Evolutionary conservation across 768 basidiomycete genomes (phyloP).

Genomic region (Sporobolomyces phaffii): DNA sequence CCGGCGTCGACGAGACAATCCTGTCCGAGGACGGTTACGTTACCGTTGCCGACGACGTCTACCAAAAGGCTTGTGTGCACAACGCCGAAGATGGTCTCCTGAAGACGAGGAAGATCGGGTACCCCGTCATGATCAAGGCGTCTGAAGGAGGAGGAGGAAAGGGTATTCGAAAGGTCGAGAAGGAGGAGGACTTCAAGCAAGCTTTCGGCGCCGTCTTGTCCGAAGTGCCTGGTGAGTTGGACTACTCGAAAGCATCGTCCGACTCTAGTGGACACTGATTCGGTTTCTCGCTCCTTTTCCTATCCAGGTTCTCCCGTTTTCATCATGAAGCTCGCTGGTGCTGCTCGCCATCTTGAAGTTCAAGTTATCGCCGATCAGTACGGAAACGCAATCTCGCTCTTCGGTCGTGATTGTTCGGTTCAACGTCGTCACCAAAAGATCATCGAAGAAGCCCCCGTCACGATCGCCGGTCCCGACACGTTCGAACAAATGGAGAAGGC

Average conservation of each 20-base stretch:
- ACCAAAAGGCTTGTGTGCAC: constrained; percentile 78
- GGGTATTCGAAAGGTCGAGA: constrained; percentile 92
- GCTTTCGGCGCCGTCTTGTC: constrained; percentile 87
- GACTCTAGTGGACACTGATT: no score
- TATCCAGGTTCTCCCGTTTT: constrained; percentile 96
- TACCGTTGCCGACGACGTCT: constrained; percentile 85
- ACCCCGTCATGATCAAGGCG: constrained; percentile 99
- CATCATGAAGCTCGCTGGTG: constrained; percentile 98
- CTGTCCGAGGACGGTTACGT: constrained; percentile 83
- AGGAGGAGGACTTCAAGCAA: constrained; percentile 80
- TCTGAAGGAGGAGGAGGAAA: constrained; percentile 99
- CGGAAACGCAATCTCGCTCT: constrained; percentile 96
- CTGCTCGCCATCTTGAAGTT: constrained; percentile 94
- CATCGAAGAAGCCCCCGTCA: constrained; percentile 98
- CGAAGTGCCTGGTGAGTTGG: constrained; percentile 86
- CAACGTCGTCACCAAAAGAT: constrained; percentile 99
- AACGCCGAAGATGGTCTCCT: constrained; percentile 77
- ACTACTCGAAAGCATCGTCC: no score
- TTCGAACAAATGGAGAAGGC: constrained; percentile 99
- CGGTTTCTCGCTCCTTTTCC: constrained; percentile 41
- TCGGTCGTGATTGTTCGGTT: constrained; percentile 98
- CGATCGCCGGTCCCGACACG: constrained; percentile 82
- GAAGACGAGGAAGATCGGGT: constrained; percentile 81
- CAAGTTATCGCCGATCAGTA: constrained; percentile 98
- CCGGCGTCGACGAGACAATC: constrained; percentile 80